phyloP scores from a whole-genome alignment of 2,329 filamentous ascomycete species.

The Dactylellina parvicollis region DNA sequence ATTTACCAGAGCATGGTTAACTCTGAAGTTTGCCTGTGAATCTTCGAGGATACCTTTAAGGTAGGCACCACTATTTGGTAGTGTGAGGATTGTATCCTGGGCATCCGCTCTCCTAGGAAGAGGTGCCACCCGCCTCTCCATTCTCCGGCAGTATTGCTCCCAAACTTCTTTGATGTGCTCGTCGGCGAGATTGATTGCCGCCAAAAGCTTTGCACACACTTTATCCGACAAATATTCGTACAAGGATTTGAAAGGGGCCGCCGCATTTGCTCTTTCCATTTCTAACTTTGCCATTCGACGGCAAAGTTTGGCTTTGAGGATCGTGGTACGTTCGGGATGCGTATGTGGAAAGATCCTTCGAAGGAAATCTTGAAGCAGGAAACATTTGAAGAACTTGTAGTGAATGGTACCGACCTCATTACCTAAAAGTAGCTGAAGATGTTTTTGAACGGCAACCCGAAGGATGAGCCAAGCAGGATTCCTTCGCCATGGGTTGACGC shows the following conservation, averaged over 20 bases:
- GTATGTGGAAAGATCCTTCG: slow-evolving; percentile 60
- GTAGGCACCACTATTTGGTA: slow-evolving; percentile 63
- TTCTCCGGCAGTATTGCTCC: slow-evolving; percentile 61
- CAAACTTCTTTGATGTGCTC: slow-evolving; percentile 61
- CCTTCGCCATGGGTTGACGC: slow-evolving; percentile 70
- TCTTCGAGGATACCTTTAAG: slow-evolving; percentile 56
- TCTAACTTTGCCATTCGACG: slow-evolving; percentile 70
- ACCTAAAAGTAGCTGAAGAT: slow-evolving; percentile 63
- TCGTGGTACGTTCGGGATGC: slow-evolving; percentile 60
- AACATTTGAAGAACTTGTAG: slow-evolving; percentile 70
- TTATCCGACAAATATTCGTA: slow-evolving; percentile 59
- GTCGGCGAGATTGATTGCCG: slow-evolving; percentile 59
- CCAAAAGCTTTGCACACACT: slow-evolving; percentile 58
- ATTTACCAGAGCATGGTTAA: slow-evolving; percentile 35
- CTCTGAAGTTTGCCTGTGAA: slow-evolving; percentile 35
- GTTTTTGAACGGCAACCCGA: slow-evolving; percentile 68
- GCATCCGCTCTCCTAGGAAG: slow-evolving; percentile 62
- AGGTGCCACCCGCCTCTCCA: slow-evolving; percentile 61
- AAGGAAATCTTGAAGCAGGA: slow-evolving; percentile 65
- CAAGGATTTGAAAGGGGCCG: not conserved
- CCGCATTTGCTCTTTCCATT: slow-evolving; percentile 59
- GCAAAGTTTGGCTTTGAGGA: slow-evolving; percentile 67
- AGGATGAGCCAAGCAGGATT: slow-evolving; percentile 72
- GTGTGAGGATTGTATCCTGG: slow-evolving; percentile 60
- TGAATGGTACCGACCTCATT: slow-evolving; percentile 63